Base-by-base conservation (phyloP, 495 filamentous ascomycete genomes). In the Xylaria curta region DNA sequence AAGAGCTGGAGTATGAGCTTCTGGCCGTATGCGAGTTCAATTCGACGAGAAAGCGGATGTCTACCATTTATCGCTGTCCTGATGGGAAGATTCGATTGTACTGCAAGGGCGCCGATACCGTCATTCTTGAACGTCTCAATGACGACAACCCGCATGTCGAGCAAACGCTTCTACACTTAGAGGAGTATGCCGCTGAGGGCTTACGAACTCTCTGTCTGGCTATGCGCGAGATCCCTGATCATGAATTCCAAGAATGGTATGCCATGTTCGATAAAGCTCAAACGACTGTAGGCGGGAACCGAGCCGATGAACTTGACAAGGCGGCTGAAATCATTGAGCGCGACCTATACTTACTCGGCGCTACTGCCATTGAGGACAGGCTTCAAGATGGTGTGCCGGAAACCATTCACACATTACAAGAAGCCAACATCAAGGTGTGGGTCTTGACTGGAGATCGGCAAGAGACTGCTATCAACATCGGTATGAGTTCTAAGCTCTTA, bases 401-500 rank as follows among this genome's bases (percentile, higher is more conserved):
- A 79, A 99, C 97, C 3, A 99, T 99, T 73, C 94, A 98, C 81
- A 98, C 95, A 0, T 88, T 99, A 12, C 97, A 99, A 78, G 92
- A 93, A 69, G 97, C 97, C 26, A 96, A 96, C 38, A 98, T 99
- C 81, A 99, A 99, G 83, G 90, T 99, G 58, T 99, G 97, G 96
- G 97, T 99, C 26, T 82, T 99, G 79, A 99, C 97, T 49, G 97
- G 97, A 76, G 97, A 99, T 85, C 88, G 97, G 76, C 97, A 99
- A 79, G 97, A 99, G 79, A 99, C 97, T 60, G 97, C 97, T 62
- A 99, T 99, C 84, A 99, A 99, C 78, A 99, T 99, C 76, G 97
- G 97, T 69, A 99, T 99, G 97, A 97, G 94, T 76, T 99, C 97
- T 82, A 98, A 98, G 84, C 87, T 99, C 31, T 94, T 99, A 58